Conservation (phyloP, 2,329 filamentous ascomycete species). For the Zymoseptoria brevis region DNA sequence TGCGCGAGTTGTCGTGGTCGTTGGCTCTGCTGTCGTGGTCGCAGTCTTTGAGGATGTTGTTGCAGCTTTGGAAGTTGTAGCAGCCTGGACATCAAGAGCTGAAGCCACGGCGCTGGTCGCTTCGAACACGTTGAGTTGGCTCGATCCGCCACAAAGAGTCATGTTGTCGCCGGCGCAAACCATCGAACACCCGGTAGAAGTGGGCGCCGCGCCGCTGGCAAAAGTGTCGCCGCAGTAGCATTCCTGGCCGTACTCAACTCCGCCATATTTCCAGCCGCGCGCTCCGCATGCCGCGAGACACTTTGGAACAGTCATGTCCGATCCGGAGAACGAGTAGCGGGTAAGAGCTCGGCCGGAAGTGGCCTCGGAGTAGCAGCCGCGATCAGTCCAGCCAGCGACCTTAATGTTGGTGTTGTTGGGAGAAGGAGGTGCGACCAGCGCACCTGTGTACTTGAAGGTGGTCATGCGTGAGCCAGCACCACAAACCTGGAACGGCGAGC, state of each 20-base stretch:
- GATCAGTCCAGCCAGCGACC: not conserved
- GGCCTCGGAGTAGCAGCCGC: not conserved
- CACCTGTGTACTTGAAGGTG: slow-evolving; percentile 1
- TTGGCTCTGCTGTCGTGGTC: not conserved
- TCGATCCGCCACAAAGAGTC: slow-evolving; percentile 20
- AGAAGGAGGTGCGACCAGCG: not conserved
- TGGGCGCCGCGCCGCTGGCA: slow-evolving; percentile 2
- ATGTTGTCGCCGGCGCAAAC: slow-evolving; percentile 19
- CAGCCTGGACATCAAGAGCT: not conserved
- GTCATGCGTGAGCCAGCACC: slow-evolving; percentile 15
- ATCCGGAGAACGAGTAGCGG: slow-evolving; percentile 17
- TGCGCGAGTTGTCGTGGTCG: not conserved
- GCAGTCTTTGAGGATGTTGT: not conserved
- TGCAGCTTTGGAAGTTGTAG: not conserved
- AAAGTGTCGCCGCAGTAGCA: slow-evolving; percentile 15
- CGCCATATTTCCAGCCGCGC: slow-evolving; percentile 23
- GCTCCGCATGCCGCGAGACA: slow-evolving; percentile 30
- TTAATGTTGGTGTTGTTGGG: not conserved
- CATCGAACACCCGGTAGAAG: slow-evolving; percentile 18
- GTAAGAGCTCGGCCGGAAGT: slow-evolving; percentile 22
- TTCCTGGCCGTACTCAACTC: slow-evolving; percentile 28
- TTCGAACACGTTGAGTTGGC: slow-evolving; percentile 6
- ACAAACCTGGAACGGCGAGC: slow-evolving; percentile 19
- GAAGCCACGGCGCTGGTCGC: not conserved
- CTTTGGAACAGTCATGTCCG: slow-evolving; percentile 34